These are phyloP conservation scores for Magnusiomyces magnusii DNA, from an alignment of 1,139 yeast species.

Conservation along the genomic window DNA sequence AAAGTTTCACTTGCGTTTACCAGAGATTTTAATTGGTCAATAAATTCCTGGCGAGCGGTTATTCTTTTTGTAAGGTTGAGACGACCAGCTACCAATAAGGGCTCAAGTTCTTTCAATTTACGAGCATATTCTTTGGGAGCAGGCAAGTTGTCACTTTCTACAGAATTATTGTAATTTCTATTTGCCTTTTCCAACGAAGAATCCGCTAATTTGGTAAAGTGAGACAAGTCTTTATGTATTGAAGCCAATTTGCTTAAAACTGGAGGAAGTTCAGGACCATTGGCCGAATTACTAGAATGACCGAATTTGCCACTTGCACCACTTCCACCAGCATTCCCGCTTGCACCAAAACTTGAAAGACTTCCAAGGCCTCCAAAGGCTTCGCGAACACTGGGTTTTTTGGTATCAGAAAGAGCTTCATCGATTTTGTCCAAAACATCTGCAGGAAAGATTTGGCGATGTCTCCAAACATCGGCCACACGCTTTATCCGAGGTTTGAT, in stretches of 20 bases:
- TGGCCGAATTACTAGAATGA: constrained; percentile 30
- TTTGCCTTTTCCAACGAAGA: constrained; percentile 16
- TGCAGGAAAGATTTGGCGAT: constrained; percentile 49
- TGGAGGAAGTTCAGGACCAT: constrained; percentile 35
- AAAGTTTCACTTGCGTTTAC: constrained; percentile 40
- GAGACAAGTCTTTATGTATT: constrained; percentile 35
- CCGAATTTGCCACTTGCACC: constrained; percentile 8
- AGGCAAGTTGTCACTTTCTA: constrained; percentile 43
- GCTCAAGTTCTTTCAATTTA: constrained; percentile 31
- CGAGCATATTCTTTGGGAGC: constrained; percentile 45
- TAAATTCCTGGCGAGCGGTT: constrained; percentile 37
- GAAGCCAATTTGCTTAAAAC: constrained; percentile 41
- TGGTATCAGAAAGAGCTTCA: constrained; percentile 25
- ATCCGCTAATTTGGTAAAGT: constrained; percentile 15
- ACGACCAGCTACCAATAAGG: constrained; percentile 14
- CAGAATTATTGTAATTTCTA: constrained; percentile 20
- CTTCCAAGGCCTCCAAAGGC: constrained; percentile 1
- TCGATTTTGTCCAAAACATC: constrained; percentile 42
- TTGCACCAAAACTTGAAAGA: neutral
- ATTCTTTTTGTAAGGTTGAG: constrained; percentile 35
- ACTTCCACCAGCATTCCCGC: constrained; percentile 3
- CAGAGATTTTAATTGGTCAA: constrained; percentile 40
- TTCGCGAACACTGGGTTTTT: constrained; percentile 9
- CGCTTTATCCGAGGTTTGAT: constrained; percentile 52
- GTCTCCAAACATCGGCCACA: constrained; percentile 67